A percentile compares a stretch with the other conserved stretches of the same genome.
Conservation (phyloP, 2,329 filamentous ascomycete genomes). For the Madurella mycetomatis region DNA sequence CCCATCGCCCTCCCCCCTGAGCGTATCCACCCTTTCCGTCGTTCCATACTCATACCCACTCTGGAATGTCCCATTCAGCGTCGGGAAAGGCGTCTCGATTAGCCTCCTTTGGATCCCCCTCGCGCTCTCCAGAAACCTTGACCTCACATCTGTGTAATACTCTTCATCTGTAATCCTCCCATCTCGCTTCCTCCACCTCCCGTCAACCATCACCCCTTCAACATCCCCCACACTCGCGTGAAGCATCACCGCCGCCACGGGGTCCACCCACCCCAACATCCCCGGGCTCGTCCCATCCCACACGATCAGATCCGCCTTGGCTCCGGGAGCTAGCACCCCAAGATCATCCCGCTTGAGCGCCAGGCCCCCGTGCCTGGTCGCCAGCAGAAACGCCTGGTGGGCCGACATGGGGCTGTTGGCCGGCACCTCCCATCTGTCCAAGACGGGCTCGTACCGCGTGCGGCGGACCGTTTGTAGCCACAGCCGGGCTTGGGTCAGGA, state of each 20-base stretch:
- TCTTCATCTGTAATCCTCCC: conserved; percentile 32
- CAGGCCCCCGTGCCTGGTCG: conserved; percentile 48
- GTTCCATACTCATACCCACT: background rate
- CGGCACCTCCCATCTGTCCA: conserved; percentile 41
- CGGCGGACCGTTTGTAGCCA: conserved; percentile 48
- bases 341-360: conserved; percentile 49
- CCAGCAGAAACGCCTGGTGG: conserved; percentile 51
- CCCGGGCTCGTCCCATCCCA: conserved; percentile 47
- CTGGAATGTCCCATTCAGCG: background rate
- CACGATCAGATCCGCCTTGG: conserved; percentile 51
- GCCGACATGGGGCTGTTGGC: conserved; percentile 48
- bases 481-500: conserved; percentile 48
- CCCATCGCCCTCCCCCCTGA: conserved; percentile 13
- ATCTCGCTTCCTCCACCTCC: conserved; percentile 44
- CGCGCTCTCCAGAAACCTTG: conserved; percentile 34
- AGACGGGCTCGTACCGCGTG: conserved; percentile 35
- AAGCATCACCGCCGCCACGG: conserved; percentile 52
- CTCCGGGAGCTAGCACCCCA: conserved; percentile 44
- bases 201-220: conserved; percentile 46
- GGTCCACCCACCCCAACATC: conserved; percentile 52
- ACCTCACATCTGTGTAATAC: conserved; percentile 25
- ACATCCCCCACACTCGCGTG: conserved; percentile 52
- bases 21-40: conserved; percentile 8
- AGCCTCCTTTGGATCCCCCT: conserved; percentile 28
- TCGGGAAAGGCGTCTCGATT: background rate